Evolutionary conservation across 2,329 filamentous ascomycete genomes (phyloP).

Genomic region (Lecanicillium sp.): DNA sequence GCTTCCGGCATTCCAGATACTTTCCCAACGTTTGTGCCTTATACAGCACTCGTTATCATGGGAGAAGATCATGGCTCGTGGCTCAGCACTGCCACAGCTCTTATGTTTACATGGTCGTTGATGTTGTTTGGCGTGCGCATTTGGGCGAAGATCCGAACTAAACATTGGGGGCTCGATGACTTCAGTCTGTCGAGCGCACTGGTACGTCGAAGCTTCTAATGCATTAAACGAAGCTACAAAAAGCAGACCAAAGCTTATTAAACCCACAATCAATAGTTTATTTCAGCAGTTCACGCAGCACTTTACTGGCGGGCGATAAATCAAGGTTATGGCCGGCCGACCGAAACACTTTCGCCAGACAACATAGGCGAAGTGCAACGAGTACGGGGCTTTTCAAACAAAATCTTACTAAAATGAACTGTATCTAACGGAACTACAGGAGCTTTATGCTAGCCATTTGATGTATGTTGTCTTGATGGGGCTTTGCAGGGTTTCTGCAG

Average conservation of each 20-base stretch:
- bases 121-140: conserved; percentile 7
- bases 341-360: neutral
- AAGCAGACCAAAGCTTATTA: no score
- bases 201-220: conserved; percentile 2
- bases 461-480: conserved; percentile 1
- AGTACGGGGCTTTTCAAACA: neutral
- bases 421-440: no score
- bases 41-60: neutral
- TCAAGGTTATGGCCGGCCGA: conserved; percentile 3
- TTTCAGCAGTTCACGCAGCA: neutral
- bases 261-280: neutral
- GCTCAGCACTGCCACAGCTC: conserved; percentile 10
- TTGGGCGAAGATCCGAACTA: conserved; percentile 11
- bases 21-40: no score
- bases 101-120: conserved; percentile 11
- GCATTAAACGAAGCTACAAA: no score
- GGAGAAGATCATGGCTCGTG: conserved; percentile 8
- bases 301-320: conserved; percentile 3
- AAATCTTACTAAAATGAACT: no score
- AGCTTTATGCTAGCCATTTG: conserved; percentile 2
- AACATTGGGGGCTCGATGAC: conserved; percentile 11
- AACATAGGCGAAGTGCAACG: neutral
- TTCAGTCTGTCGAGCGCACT: conserved; percentile 6
- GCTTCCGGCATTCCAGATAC: no score
- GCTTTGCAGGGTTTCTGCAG: conserved; percentile 2